Conservation (phyloP, 1,284 basidiomycete genomes). For the Ustilago trichophora region DNA sequence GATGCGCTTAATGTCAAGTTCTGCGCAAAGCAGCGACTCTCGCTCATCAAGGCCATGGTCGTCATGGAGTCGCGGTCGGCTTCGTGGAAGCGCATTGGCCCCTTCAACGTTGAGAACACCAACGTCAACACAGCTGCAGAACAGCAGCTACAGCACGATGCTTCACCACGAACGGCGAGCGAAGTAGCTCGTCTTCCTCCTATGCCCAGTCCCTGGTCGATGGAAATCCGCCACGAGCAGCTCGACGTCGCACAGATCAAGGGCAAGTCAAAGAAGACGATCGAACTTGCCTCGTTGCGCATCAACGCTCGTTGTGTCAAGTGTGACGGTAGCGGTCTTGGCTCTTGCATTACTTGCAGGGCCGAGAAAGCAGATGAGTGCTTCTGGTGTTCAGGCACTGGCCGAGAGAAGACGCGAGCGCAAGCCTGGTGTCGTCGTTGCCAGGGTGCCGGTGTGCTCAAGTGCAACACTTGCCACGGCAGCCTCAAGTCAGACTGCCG, state of each 20-base stretch:
- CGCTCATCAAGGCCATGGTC: constrained; percentile 57
- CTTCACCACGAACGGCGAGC: not conserved
- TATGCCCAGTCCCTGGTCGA: constrained; percentile 51
- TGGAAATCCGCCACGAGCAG: constrained; percentile 48
- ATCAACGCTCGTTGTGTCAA: constrained; percentile 41
- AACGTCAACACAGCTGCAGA: not conserved
- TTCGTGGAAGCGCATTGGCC: constrained; percentile 39
- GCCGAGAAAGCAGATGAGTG: constrained; percentile 52
- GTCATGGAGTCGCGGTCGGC: constrained; percentile 50
- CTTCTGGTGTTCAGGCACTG: constrained; percentile 58
- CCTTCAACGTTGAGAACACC: constrained; percentile 11
- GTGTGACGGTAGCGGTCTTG: constrained; percentile 33
- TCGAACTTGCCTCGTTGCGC: constrained; percentile 49
- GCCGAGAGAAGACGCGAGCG: constrained; percentile 44
- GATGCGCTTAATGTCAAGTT: constrained; percentile 34
- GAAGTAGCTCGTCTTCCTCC: constrained; percentile 21
- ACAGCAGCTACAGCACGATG: not conserved
- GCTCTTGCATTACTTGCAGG: constrained; percentile 44
- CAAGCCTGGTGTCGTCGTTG: constrained; percentile 48
- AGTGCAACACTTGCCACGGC: constrained; percentile 51
- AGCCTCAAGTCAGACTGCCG: constrained; percentile 35
- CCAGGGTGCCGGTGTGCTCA: constrained; percentile 47
- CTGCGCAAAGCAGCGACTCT: constrained; percentile 41
- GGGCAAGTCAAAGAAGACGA: constrained; percentile 46
- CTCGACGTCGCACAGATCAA: constrained; percentile 45